Evolutionary conservation across 2,329 filamentous ascomycete species (phyloP), one percentile per base, ranked within the genome.

Genomic region (Fusarium sp.): DNA sequence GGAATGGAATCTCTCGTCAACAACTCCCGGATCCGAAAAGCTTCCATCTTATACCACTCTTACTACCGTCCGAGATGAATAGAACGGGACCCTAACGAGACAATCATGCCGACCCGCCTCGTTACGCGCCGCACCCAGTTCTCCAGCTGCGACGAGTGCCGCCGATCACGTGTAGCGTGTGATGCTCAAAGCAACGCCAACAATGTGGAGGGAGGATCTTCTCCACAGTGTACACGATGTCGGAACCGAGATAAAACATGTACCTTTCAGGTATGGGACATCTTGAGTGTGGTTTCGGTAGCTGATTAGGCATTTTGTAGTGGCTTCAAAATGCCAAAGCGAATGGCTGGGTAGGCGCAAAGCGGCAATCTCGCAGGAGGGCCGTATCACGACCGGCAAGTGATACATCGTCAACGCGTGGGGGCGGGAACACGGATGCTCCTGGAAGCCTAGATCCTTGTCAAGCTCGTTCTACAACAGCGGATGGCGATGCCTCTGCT

Each of bases 151-250:
- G 77, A 79, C 49, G 74, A 74, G 23, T 79, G 77, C 51, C 77
- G 76, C 30, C 62, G 74, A 53, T 77, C 74, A 8, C 75, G 77
- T 21, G 75, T 79, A 21, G 75, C 75, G 10, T 78, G 77, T 51
- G 76, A 79, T 49, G 75, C 75, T 2, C 59, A 66, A 34, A 70
- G 54, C 45, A 67, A 25, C 30, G 21, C 21, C 46, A 19, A 53
- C 16, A 56, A 52, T 19, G 88, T 90, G 10, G 88, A 84, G 1
- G 90, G 89, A 12, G 84, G 89, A 69, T 88, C 91, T 43, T 91
- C 86, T 16, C 86, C 89, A 72, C 89, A 88, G 69, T 93, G 91
- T 4, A 93, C 90, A 0, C 92, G 84, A 70, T 92, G 77, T 50
- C 52, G 65, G 44, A 75, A 75, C 48, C 70, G 75, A 11, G 49